A percentile compares a stretch with the other conserved stretches of the same genome.
These are phyloP conservation scores for Dictyostelium intermedium DNA, from an alignment of 78 protist genomes.

Conservation along the genomic window DNA sequence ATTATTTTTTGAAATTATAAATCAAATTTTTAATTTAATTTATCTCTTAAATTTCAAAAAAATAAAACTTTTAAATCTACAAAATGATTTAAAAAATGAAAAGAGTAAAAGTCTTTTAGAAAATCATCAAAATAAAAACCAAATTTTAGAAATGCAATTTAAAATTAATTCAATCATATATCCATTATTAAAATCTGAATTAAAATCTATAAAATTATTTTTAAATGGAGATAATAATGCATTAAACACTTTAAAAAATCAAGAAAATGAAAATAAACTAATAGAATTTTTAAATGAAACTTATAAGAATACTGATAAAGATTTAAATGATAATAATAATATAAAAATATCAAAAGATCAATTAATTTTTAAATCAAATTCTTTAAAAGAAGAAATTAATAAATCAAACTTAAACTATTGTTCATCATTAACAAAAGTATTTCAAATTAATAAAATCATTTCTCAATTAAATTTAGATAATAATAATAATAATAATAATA, in stretches of 20 bases:
- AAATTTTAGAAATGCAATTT: neutral
- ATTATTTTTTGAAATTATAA: neutral
- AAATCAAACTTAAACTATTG: neutral
- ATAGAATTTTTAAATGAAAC: neutral
- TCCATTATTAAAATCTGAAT: neutral
- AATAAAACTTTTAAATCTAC: neutral
- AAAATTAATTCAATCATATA: neutral
- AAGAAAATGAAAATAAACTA: neutral
- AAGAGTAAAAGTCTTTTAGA: neutral
- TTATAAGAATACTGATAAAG: neutral
- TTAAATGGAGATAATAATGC: neutral
- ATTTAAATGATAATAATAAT: neutral
- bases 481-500: neutral
- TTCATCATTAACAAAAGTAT: neutral
- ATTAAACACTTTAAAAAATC: too few relatives aligned
- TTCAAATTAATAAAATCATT: neutral
- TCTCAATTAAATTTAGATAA: neutral
- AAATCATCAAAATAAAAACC: neutral
- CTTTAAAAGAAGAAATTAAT: neutral
- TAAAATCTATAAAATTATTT: neutral
- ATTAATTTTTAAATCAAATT: neutral
- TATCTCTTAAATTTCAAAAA: neutral
- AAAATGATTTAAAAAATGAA: neutral
- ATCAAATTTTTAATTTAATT: neutral
- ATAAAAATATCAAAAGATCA: neutral